Evolutionary conservation across 129 eudicot species (phyloP).

Genomic region (Artemisia annua): DNA sequence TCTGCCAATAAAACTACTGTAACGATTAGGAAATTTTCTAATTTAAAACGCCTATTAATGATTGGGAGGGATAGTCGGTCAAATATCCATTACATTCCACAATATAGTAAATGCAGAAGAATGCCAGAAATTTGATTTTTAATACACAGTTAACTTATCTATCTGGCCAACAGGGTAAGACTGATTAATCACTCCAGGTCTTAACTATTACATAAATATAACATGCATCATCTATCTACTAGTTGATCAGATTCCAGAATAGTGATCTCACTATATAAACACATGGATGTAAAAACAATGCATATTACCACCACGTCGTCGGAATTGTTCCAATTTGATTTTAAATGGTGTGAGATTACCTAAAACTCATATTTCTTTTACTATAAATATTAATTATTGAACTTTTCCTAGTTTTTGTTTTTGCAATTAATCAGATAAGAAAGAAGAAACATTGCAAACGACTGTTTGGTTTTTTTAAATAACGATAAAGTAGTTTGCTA

Average conservation of each 20-base stretch:
- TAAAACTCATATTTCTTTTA: too few species aligned
- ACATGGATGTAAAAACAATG: neutral
- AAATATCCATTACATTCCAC: constrained; percentile 8
- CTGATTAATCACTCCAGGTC: neutral
- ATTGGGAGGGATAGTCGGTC: neutral
- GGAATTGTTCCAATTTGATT: too few species aligned
- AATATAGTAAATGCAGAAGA: neutral
- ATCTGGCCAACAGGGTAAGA: neutral
- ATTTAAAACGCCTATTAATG: neutral
- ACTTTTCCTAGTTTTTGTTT: too few species aligned
- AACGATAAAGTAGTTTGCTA: too few species aligned
- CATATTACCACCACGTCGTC: neutral
- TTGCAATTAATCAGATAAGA: too few species aligned
- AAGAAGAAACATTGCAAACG: too few species aligned
- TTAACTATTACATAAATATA: too few species aligned
- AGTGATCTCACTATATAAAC: neutral
- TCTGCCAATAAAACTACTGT: neutral
- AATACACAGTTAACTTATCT: neutral
- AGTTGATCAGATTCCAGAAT: neutral
- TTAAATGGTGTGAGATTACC: too few species aligned
- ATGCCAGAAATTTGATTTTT: constrained; percentile 1
- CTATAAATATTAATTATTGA: too few species aligned
- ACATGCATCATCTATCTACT: neutral
- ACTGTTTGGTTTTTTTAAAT: too few species aligned
- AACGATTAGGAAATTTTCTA: too few species aligned